Evolutionary conservation across 495 filamentous ascomycete species (phyloP), one percentile per base, ranked within the genome.

Genomic region (Umbilicaria muhlenbergii): DNA sequence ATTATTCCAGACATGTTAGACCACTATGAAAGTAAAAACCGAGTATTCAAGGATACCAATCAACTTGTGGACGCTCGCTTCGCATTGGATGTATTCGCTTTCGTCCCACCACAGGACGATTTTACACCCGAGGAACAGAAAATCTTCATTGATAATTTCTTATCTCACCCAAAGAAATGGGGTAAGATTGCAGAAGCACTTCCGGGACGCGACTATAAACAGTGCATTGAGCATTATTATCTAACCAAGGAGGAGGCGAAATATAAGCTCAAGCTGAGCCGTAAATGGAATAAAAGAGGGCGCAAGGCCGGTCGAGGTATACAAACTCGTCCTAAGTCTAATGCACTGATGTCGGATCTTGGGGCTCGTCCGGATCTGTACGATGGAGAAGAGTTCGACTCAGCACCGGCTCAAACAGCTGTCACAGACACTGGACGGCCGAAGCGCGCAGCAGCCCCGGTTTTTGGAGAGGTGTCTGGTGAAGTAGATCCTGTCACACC

Each of bases 201-300:
- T 11, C 70, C 77, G 11, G 68, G 72, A 16, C 78, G 88, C 14
- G 78, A 80, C 50, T 91, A 81, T 61, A 77, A 82, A 50, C 77
- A 87, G 39, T 92, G 84, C 56, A 95, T 98, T 50, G 70, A 86
- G 50, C 92, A 96, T 58, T 96, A 98, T 58, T 98, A 98, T 59
- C 73, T 87, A 48, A 94, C 82, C 44, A 98, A 98, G 60, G 78
- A 83, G 53, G 73, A 78, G 45, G 76, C 78, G 18, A 86, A 85
- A 45, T 89, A 94, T 53, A 92, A 94, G 60, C 81, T 83, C 32
- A 83, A 82, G 56, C 64, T 83, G 38, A 69, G 64, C 21, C 88
- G 76, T 61, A 80, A 77, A 45, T 75, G 78, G 60, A 78, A 75
- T 21, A 79, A 73, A 39, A 75, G 66, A n/a, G 65, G 73, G 43